Conservation (phyloP, 2,329 filamentous ascomycete species). For the Diaporthe vexans region DNA sequence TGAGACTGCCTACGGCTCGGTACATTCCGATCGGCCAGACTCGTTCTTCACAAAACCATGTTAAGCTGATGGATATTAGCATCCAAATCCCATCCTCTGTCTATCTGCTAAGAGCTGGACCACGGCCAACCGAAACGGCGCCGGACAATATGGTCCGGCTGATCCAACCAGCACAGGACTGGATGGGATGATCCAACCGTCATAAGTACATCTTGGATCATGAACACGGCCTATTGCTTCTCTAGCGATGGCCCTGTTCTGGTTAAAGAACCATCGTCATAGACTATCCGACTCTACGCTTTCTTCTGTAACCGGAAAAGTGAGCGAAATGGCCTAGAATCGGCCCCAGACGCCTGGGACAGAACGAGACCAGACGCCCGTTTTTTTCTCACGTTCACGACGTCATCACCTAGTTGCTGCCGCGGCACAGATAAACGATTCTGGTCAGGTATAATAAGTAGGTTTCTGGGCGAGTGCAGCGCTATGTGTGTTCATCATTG, state of each 20-base stretch:
- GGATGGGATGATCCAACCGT: not conserved
- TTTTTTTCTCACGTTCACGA: not conserved
- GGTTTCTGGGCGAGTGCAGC: not conserved
- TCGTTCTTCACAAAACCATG: not conserved
- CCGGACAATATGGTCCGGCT: slow-evolving; percentile 9
- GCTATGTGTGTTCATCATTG: not conserved
- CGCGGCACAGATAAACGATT: not conserved
- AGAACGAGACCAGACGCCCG: not conserved
- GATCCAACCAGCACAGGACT: not conserved
- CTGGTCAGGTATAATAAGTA: not conserved
- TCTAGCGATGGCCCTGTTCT: not conserved
- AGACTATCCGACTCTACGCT: not conserved
- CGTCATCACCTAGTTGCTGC: slow-evolving; percentile 3
- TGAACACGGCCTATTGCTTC: not conserved
- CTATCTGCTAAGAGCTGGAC: not conserved
- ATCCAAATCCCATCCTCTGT: not conserved
- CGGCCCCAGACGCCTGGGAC: not conserved
- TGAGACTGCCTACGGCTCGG: not conserved
- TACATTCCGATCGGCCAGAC: not conserved
- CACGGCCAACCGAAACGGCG: not conserved
- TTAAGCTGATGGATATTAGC: not conserved
- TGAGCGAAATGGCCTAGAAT: not conserved
- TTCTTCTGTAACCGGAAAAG: not conserved
- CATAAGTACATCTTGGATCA: not conserved
- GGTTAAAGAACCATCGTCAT: slow-evolving; percentile 11